Base-by-base conservation (phyloP, 1,284 basidiomycete species). In the Cryptococcus maquisensis region DNA sequence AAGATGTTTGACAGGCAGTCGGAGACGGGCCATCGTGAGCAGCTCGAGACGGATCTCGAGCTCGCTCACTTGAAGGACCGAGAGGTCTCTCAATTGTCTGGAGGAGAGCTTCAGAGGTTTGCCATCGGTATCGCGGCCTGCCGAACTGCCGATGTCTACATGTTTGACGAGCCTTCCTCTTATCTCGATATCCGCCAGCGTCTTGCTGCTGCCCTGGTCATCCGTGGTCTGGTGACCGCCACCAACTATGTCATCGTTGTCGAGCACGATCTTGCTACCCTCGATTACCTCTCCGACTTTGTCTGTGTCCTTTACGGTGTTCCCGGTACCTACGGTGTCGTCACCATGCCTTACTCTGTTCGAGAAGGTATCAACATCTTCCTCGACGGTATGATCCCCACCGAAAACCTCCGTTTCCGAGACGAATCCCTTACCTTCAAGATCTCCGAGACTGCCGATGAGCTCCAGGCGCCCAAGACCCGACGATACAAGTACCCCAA, bases 361-460 rank as follows among this genome's bases (percentile, higher is more conserved):
- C 86, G 94, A 62, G 94, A 98, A 86, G 93, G 93, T 65, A 96
- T 98, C 80, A 97, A 97, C 79, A 96, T 96, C 68, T 97, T 97
- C 83, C 80, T 98, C 55, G 94, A 98, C 70, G 93, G 93, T 51
- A 92, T 92, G 79, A 91, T 97, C 65, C 94, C 94, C 6, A 96
- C 94, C n/a, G 93, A 97, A 76, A 98, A 98, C 77, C 75, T 98
- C 68, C 90, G 94, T 56, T 97, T 97, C 85, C 86, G 93, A 48
- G 86, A 96, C 64, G 94, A 96, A 67, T 89, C 88, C 1, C 81
- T 97, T 18, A 86, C 88, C 4, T 98, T 98, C 82, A 95, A 93
- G 79, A 96, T 97, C 83, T 84, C 88, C 50, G 94, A 97, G 75
- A 93, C 84, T 3, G 90, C 87, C 16, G 93, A 97, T 63, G 94